A percentile compares a stretch with the other conserved stretches of the same genome.
Conservation (phyloP, 441 rosid species). For the Erodium trifolium region DNA sequence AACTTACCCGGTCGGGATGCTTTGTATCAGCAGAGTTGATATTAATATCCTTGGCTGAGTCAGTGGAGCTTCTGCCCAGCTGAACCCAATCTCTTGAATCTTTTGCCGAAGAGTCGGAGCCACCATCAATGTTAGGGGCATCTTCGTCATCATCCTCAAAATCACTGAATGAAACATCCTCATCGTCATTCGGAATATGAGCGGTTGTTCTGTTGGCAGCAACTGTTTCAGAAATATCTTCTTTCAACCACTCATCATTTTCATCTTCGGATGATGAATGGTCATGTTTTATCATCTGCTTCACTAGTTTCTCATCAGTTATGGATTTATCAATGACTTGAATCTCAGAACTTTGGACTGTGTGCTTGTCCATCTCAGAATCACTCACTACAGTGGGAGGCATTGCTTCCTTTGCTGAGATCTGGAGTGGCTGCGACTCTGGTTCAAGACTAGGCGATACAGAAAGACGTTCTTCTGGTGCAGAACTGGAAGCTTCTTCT, state of each 20-base stretch:
- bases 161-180: slow-evolving; percentile 88
- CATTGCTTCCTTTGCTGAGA: slow-evolving; percentile 23
- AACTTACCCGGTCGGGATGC: slow-evolving; percentile 35
- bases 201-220: slow-evolving; percentile 33
- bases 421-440: slow-evolving; percentile 26
- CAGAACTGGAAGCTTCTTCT: slow-evolving; percentile 21
- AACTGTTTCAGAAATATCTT: slow-evolving; percentile 48
- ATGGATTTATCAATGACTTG: slow-evolving; percentile 64
- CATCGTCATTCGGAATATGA: slow-evolving; percentile 45
- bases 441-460: slow-evolving; percentile 29
- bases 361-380: slow-evolving; percentile 52
- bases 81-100: slow-evolving; percentile 58
- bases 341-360: slow-evolving; percentile 44
- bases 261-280: slow-evolving; percentile 50
- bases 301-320: slow-evolving; percentile 40
- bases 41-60: slow-evolving; percentile 34
- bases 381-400: slow-evolving; percentile 22
- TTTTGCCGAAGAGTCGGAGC: slow-evolving; percentile 42
- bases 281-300: slow-evolving; percentile 24
- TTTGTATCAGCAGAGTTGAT: slow-evolving; percentile 21
- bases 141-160: slow-evolving; percentile 73
- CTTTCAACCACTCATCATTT: slow-evolving; percentile 83
- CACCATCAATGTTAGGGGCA: slow-evolving; percentile 34
- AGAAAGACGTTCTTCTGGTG: slow-evolving; percentile 28
- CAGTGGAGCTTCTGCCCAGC: slow-evolving; percentile 39